Evolutionary conservation across 192 early-diverging fungal genomes (phyloP), one percentile per base, ranked within the genome.

Genomic region (Linnemannia exigua): DNA sequence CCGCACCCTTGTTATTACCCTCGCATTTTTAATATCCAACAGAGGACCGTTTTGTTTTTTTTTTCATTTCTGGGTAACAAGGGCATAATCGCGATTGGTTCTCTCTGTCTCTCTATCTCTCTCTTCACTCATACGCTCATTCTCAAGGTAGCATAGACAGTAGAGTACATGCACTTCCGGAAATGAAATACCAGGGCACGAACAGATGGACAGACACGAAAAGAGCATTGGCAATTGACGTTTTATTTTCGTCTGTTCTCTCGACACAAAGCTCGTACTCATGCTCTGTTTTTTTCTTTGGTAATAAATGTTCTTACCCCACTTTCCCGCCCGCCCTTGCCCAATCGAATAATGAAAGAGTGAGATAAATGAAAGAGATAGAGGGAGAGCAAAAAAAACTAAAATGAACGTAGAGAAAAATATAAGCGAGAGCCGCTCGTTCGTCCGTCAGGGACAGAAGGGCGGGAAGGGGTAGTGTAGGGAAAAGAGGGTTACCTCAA

Each of bases 111-210:
- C 41, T 44, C n/a, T n/a, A n/a, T 15, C 15, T 54, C n/a, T 31
- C 58, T 63, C 28, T 8, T n/a, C 28, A n/a, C 28, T 31, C 31
- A 28, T 33, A 19, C 3, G n/a, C 58, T 50, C 28, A 28, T 63
- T 63, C 28, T 63, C 28, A 12, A 28, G n/a, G n/a, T n/a, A n/a
- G n/a, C n/a, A n/a, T n/a, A n/a, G n/a, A n/a, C n/a, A n/a, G n/a
- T n/a, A 11, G 11, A 51, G 15, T 19, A 16, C 50, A 63, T n/a
- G 58, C 31, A 63, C 22, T 14, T 12, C 58, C 28, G 58, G 58
- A 63, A 63, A 63, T 63, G 58, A 63, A 63, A 63, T 63, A 63
- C 58, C 28, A 63, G 15, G 31, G 58, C 58, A 25, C 58, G 28
- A 9, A 31, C 11, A 22, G 54, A 58, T 4, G n/a, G 28, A 31